Percentiles rank a stretch among this genome's conserved stretches.
Evolutionary conservation across 2,329 filamentous ascomycete species (phyloP).

Genomic region (Diaporthe destruens): DNA sequence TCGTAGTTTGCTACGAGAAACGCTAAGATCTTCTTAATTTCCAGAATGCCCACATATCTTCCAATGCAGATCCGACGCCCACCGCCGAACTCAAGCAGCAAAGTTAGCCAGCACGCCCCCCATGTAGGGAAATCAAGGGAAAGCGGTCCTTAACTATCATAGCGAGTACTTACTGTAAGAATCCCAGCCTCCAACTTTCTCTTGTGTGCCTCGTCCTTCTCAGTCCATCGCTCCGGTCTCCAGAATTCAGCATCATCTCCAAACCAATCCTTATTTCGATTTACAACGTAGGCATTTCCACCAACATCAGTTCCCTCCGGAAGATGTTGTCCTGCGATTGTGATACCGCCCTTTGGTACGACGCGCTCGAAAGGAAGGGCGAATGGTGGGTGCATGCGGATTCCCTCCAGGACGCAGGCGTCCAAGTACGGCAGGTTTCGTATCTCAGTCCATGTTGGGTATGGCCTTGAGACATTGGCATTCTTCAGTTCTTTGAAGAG

Average conservation of each 20-base stretch:
- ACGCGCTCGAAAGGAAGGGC: conserved; percentile 47
- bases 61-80: conserved; percentile 47
- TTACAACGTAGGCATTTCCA: conserved; percentile 46
- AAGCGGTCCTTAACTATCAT: background rate
- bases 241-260: conserved; percentile 45
- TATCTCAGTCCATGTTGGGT: conserved; percentile 48
- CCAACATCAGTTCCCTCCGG: conserved; percentile 47
- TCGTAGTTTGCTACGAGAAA: conserved; percentile 47
- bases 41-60: conserved; percentile 47
- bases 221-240: conserved; percentile 46
- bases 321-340: conserved; percentile 42
- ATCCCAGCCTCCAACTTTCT: conserved; percentile 42
- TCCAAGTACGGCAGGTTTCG: conserved; percentile 48
- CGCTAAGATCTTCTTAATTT: conserved; percentile 48
- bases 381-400: conserved; percentile 48
- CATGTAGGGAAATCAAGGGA: background rate
- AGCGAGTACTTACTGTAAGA: conserved; percentile 42
- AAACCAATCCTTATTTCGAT: conserved; percentile 44
- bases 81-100: conserved; percentile 44
- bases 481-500: conserved; percentile 48
- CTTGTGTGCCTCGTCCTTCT: conserved; percentile 38
- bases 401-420: conserved; percentile 46
- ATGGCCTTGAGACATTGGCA: conserved; percentile 47
- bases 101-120: conserved; percentile 6
- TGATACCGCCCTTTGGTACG: conserved; percentile 46